Evolutionary conservation across 495 filamentous ascomycete species (phyloP).

Genomic region (Tricharina praecox): DNA sequence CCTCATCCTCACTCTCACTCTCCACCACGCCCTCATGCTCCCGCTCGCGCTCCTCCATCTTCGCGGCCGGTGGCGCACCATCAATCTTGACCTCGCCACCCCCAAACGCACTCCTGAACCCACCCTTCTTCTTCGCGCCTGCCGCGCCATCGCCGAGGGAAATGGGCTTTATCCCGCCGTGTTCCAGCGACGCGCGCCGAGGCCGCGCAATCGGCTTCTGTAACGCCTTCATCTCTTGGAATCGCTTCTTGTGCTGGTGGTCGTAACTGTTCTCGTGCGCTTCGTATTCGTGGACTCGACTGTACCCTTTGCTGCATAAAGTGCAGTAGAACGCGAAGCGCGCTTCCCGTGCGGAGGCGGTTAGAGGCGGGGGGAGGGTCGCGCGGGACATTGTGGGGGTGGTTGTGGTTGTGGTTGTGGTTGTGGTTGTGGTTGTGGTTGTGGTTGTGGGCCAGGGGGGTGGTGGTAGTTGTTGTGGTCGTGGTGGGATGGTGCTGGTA

Average conservation of each 20-base stretch:
- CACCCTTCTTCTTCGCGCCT: slow-evolving; percentile 44
- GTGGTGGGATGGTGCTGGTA: too few relatives aligned
- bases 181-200: slow-evolving; percentile 7
- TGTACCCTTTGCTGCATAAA: slow-evolving; percentile 44
- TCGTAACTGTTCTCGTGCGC: slow-evolving; percentile 46
- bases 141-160: slow-evolving; percentile 18
- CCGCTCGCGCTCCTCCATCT: slow-evolving; percentile 32
- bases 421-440: too few relatives aligned
- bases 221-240: slow-evolving; percentile 46
- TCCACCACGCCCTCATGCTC: slow-evolving; percentile 27
- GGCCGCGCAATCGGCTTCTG: slow-evolving; percentile 28
- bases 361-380: slow-evolving; percentile 43
- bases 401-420: background rate
- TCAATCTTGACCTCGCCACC: slow-evolving; percentile 26
- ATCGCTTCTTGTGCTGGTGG: slow-evolving; percentile 45
- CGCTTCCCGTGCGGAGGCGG: slow-evolving; percentile 72
- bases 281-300: slow-evolving; percentile 44
- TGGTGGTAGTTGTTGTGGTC: too few relatives aligned
- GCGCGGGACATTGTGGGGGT: slow-evolving; percentile 18
- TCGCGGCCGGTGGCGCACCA: slow-evolving; percentile 23
- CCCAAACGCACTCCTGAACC: slow-evolving; percentile 46
- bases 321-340: slow-evolving; percentile 74
- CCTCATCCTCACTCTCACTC: slow-evolving; percentile 3
- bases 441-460: too few relatives aligned
- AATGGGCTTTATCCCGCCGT: slow-evolving; percentile 24